A percentile compares a stretch with the other conserved stretches of the same genome.
Evolutionary conservation across 805 yeast species (phyloP).

Genomic region (Ogataea sp.): DNA sequence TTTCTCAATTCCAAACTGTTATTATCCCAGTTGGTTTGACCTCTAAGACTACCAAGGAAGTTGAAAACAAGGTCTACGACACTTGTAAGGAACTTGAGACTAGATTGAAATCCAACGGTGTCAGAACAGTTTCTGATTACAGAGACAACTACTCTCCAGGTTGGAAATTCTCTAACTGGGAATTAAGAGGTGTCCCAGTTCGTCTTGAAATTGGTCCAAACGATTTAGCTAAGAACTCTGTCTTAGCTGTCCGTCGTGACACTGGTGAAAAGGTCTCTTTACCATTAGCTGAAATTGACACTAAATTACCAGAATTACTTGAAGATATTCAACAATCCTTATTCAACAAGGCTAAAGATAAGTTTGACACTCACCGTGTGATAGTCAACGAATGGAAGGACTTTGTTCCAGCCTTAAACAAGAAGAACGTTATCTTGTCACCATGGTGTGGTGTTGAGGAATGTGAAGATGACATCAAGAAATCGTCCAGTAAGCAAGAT

Average conservation of each 20-base stretch:
- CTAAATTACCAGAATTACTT: conserved; percentile 63
- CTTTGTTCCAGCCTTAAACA: conserved; percentile 86
- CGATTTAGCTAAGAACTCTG: conserved; percentile 75
- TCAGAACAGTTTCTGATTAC: conserved; percentile 80
- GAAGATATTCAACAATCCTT: conserved; percentile 75
- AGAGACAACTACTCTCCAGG: conserved; percentile 96
- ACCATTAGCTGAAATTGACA: conserved; percentile 54
- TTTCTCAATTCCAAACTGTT: conserved; percentile 85
- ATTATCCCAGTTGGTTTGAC: conserved; percentile 95
- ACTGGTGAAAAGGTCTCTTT: conserved; percentile 69
- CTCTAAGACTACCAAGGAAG: conserved; percentile 72
- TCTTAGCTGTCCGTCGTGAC: conserved; percentile 89
- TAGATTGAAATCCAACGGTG: conserved; percentile 48
- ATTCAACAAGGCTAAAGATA: conserved; percentile 70
- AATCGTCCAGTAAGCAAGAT: conserved; percentile 70
- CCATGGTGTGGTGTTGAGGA: conserved; percentile 97
- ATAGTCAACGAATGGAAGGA: conserved; percentile 80
- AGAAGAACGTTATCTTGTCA: conserved; percentile 80
- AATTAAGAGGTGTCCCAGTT: conserved; percentile 90
- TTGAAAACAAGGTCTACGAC: conserved; percentile 56
- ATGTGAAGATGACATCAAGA: conserved; percentile 97
- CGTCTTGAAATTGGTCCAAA: conserved; percentile 96
- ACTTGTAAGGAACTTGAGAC: conserved; percentile 67
- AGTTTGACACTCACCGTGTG: conserved; percentile 79
- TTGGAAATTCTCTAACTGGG: conserved; percentile 98